Conservation (phyloP, 768 basidiomycete genomes). For the Auricularia sp. region DNA sequence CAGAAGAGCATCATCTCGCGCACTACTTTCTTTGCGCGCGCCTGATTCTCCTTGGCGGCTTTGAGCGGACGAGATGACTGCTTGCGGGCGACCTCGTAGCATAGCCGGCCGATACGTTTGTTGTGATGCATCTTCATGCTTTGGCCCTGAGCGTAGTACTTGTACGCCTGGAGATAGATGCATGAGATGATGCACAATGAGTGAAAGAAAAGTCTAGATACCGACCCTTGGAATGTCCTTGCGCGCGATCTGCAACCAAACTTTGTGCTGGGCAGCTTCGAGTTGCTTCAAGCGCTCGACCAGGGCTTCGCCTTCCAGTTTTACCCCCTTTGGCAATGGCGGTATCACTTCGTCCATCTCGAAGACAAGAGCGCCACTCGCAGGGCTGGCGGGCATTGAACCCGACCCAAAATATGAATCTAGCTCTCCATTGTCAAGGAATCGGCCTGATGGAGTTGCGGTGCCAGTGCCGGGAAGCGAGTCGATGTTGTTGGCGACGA, state of each 20-base stretch:
- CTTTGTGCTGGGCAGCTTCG: slow-evolving; percentile 78
- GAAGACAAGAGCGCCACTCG: slow-evolving; percentile 52
- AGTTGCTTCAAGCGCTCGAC: slow-evolving; percentile 64
- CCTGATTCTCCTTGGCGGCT: slow-evolving; percentile 71
- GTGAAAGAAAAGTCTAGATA: not conserved
- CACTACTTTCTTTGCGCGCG: slow-evolving; percentile 80
- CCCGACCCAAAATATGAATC: slow-evolving; percentile 2
- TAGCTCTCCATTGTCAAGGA: slow-evolving; percentile 1
- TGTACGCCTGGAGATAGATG: slow-evolving; percentile 52
- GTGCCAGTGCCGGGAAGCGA: slow-evolving; percentile 55
- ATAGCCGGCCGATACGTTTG: slow-evolving; percentile 67
- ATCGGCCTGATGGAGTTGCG: slow-evolving; percentile 57
- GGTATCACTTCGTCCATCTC: slow-evolving; percentile 64
- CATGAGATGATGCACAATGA: not conserved
- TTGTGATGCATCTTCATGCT: slow-evolving; percentile 56
- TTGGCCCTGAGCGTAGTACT: slow-evolving; percentile 59
- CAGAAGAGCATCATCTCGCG: slow-evolving; percentile 95
- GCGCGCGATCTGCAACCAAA: slow-evolving; percentile 83
- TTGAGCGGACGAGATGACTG: slow-evolving; percentile 69
- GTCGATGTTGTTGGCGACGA: slow-evolving; percentile 20
- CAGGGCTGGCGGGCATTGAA: slow-evolving; percentile 48
- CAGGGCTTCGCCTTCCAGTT: slow-evolving; percentile 62
- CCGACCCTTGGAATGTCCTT: slow-evolving; percentile 74
- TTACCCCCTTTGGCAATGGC: slow-evolving; percentile 66
- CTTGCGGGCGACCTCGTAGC: slow-evolving; percentile 63